Conservation (phyloP, 352 stramenopile species). For the Thraustotheca clavata region DNA sequence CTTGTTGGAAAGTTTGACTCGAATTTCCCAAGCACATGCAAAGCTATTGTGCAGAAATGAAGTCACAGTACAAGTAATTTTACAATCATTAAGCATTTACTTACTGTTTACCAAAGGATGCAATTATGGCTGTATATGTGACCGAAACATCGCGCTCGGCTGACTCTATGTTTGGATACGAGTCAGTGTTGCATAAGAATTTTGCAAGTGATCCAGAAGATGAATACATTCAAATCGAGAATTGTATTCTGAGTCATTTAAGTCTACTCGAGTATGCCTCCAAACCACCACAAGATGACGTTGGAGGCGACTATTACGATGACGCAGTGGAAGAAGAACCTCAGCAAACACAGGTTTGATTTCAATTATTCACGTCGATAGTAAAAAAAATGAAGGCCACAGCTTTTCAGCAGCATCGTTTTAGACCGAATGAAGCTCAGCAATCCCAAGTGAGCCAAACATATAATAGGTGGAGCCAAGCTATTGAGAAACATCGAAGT, state of each 20-base stretch:
- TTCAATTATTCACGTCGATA: background rate
- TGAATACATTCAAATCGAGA: conserved; percentile 62
- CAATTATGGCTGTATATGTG: conserved; percentile 65
- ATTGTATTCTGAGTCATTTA: conserved; percentile 62
- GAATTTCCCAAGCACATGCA: conserved; percentile 87
- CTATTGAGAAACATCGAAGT: conserved; percentile 6
- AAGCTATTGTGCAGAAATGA: conserved; percentile 65
- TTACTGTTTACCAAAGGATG: conserved; percentile 53
- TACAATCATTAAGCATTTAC: background rate
- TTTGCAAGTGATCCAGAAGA: conserved; percentile 47
- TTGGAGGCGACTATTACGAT: background rate
- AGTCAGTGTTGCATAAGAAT: conserved; percentile 58
- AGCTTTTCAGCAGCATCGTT: background rate
- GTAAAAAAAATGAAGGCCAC: background rate
- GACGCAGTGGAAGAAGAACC: background rate
- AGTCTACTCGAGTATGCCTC: conserved; percentile 31
- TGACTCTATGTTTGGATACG: conserved; percentile 44
- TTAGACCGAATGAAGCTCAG: background rate
- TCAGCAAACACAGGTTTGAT: background rate
- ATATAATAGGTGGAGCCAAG: conserved; percentile 15
- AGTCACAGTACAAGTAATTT: conserved; percentile 36
- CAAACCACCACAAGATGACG: background rate
- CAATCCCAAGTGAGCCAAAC: background rate
- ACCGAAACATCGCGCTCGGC: conserved; percentile 72
- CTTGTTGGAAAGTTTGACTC: conserved; percentile 92